A percentile compares a stretch with the other conserved stretches of the same genome.
Conservation (phyloP, 2,329 filamentous ascomycete species). For the Clonostachys solani region DNA sequence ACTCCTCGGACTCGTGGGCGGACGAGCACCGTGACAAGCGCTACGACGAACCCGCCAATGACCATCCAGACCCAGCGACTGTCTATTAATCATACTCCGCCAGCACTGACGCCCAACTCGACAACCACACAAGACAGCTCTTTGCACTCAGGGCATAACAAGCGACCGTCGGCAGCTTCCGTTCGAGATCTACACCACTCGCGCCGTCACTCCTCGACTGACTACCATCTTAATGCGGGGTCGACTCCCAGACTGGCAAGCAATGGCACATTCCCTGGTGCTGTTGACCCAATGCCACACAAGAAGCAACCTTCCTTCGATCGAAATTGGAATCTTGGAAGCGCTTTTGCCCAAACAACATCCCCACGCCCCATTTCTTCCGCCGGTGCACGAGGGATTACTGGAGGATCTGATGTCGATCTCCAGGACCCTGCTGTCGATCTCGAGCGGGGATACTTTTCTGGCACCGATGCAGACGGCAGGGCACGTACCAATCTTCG, state of each 20-base stretch:
- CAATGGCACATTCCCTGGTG: conserved; percentile 35
- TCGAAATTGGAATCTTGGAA: conserved; percentile 63
- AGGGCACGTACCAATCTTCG: conserved; percentile 75
- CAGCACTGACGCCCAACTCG: conserved; percentile 33
- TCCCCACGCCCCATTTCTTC: conserved; percentile 46
- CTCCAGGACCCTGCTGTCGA: conserved; percentile 51
- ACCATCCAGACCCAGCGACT: conserved; percentile 43
- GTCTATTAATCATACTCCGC: conserved; percentile 45
- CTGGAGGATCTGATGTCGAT: conserved; percentile 29
- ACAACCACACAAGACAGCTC: conserved; percentile 35
- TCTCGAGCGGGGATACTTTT: conserved; percentile 88
- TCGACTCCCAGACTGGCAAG: conserved; percentile 32
- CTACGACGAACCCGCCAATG: conserved; percentile 36
- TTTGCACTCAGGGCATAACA: conserved; percentile 41
- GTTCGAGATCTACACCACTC: conserved; percentile 80
- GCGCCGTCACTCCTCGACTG: conserved; percentile 82
- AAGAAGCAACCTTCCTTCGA: conserved; percentile 69
- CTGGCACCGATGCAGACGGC: conserved; percentile 77
- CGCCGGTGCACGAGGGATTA: conserved; percentile 40
- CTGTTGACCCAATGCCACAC: conserved; percentile 36
- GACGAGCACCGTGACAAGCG: conserved; percentile 52
- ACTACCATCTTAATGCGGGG: conserved; percentile 46
- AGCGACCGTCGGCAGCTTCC: conserved; percentile 74
- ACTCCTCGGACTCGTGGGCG: conserved; percentile 45
- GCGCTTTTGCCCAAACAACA: conserved; percentile 33